Conservation (phyloP, 306 rosid species). For the Boehmeria nivea region DNA sequence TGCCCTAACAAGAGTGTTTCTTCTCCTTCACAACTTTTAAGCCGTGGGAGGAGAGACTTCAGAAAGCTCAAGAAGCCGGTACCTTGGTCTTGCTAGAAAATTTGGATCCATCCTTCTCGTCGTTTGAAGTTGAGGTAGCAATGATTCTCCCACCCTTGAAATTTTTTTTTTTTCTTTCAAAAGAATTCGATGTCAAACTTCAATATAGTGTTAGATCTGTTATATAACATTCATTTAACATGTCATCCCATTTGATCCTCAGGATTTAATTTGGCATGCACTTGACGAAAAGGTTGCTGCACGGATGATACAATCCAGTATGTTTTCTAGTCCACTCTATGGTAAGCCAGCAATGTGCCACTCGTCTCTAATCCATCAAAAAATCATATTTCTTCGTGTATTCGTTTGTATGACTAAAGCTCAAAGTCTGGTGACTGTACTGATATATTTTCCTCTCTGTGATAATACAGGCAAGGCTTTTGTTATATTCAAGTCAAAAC, state of each 20-base stretch:
- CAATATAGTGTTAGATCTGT: background rate
- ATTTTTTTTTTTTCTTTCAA: background rate
- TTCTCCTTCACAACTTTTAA: conserved; percentile 11
- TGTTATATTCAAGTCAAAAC: conserved; percentile 48
- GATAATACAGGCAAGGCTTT: conserved; percentile 51
- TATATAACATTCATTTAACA: background rate
- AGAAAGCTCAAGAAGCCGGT: conserved; percentile 34
- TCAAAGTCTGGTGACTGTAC: too few relatives aligned
- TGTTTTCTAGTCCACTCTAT: conserved; percentile 25
- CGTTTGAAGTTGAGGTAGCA: conserved; percentile 54
- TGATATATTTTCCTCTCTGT: too few relatives aligned
- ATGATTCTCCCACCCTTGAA: conserved; percentile 1
- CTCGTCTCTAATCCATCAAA: background rate
- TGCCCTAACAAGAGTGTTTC: conserved; percentile 2
- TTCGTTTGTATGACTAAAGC: too few relatives aligned
- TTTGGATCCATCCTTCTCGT: conserved; percentile 52
- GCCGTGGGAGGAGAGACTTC: conserved; percentile 51
- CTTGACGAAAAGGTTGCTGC: conserved; percentile 39
- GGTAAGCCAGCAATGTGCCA: conserved; percentile 25
- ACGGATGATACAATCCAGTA: conserved; percentile 37
- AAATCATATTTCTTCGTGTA: conserved; percentile 15
- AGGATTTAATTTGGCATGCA: conserved; percentile 52
- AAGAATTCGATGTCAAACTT: background rate
- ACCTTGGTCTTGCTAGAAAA: conserved; percentile 47
- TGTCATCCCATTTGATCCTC: conserved; percentile 10